These are phyloP conservation scores for Ophiostoma sp. DNA, from an alignment of 2,329 filamentous ascomycete species.

Conservation along the genomic window DNA sequence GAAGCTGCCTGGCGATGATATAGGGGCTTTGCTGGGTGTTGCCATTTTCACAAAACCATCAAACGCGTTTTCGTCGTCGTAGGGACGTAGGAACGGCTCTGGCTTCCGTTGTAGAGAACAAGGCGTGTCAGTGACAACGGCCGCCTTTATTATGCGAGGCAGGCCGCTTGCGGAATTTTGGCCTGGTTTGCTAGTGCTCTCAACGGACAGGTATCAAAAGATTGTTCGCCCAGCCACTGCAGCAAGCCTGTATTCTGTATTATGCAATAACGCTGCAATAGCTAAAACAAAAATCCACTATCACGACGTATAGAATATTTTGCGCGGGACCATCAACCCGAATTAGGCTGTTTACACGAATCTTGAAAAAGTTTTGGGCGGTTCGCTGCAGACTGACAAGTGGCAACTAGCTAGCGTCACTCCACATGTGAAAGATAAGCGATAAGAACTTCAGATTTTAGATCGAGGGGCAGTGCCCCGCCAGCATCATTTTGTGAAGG, in stretches of 20 bases:
- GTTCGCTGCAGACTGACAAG: too few relatives aligned
- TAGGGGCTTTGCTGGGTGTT: constrained; percentile 16
- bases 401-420: too few relatives aligned
- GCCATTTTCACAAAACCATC: constrained; percentile 15
- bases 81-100: neutral
- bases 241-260: neutral
- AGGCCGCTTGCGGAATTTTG: neutral
- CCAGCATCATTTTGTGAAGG: neutral
- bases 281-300: neutral
- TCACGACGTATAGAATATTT: neutral
- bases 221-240: neutral
- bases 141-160: neutral
- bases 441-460: neutral
- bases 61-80: too few relatives aligned
- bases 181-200: neutral
- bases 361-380: too few relatives aligned
- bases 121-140: neutral
- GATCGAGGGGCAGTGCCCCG: neutral
- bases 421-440: too few relatives aligned
- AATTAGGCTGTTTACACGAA: too few relatives aligned
- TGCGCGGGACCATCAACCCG: neutral
- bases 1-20: constrained; percentile 21
- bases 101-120: neutral
- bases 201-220: neutral
- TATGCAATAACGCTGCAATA: neutral